These are phyloP conservation scores for Penstemon barbatus DNA, from an alignment of 257 asterid species.

Conservation along the genomic window DNA sequence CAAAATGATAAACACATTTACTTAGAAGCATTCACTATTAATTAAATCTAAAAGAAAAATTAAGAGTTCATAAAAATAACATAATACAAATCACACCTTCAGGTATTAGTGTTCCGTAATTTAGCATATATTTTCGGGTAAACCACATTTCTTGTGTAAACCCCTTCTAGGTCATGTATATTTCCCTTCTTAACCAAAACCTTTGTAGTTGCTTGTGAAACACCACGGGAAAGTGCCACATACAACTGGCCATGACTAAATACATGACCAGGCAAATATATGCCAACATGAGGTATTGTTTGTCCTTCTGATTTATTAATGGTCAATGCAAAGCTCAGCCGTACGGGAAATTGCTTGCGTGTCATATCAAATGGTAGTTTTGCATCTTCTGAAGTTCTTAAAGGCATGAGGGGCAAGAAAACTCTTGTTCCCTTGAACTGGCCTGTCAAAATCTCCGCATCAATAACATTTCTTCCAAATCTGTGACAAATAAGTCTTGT, in stretches of 20 bases:
- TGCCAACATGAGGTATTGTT: neutral
- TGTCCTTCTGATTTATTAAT: neutral
- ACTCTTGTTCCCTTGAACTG: neutral
- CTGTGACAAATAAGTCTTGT: neutral
- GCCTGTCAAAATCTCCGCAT: neutral
- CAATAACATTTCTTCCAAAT: neutral
- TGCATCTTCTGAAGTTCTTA: neutral
- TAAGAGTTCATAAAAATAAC: no score
- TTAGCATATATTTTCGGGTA: neutral
- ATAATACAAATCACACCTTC: no score
- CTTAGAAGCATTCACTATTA: no score
- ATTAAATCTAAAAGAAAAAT: no score
- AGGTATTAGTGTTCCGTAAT: no score
- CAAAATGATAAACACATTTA: no score
- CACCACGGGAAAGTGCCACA: neutral
- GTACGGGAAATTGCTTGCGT: neutral
- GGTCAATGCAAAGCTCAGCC: neutral
- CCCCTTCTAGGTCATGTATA: neutral
- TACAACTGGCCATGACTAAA: neutral
- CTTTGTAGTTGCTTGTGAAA: neutral
- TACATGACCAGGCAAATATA: neutral
- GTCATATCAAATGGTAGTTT: neutral
- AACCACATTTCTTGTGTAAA: neutral
- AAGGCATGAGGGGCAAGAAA: neutral
- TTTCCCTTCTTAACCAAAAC: neutral